Percentiles rank a stretch among this genome's conserved stretches.
Evolutionary conservation across 768 basidiomycete genomes (phyloP).

Genomic region (Xerocomellus intermedius): DNA sequence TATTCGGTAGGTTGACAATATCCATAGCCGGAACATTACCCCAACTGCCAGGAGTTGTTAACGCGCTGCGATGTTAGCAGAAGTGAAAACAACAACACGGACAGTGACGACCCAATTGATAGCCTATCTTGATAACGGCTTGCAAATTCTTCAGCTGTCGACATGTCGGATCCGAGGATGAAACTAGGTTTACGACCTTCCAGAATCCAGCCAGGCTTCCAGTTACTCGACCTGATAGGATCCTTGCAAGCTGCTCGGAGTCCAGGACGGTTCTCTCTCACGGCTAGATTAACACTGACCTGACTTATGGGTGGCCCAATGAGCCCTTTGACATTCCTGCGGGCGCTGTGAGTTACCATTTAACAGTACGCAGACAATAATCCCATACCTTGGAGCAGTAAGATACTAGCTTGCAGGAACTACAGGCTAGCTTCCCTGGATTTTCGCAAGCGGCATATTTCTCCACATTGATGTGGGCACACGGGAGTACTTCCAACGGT

Average conservation of each 20-base stretch:
- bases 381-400: constrained; percentile 41
- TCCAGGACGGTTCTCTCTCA: neutral
- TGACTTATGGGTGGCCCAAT: constrained; percentile 41
- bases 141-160: constrained; percentile 11
- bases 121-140: constrained; percentile 25
- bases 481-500: constrained; percentile 32
- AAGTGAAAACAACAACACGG: neutral
- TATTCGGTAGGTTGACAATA: constrained; percentile 27
- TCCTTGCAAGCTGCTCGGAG: constrained; percentile 24
- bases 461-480: constrained; percentile 34
- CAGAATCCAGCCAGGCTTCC: constrained; percentile 24
- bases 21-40: constrained; percentile 38
- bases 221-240: constrained; percentile 15
- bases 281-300: constrained; percentile 20
- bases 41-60: constrained; percentile 21
- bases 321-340: constrained; percentile 41
- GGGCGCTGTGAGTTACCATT: neutral
- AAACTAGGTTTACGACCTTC: constrained; percentile 24
- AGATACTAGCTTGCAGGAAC: constrained; percentile 39
- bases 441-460: constrained; percentile 28
- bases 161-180: constrained; percentile 2
- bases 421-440: constrained; percentile 30
- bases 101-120: constrained; percentile 27
- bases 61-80: neutral
- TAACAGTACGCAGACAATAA: neutral